phyloP scores from a whole-genome alignment of 352 stramenopile genomes.

The Globisporangium uncinulatum region DNA sequence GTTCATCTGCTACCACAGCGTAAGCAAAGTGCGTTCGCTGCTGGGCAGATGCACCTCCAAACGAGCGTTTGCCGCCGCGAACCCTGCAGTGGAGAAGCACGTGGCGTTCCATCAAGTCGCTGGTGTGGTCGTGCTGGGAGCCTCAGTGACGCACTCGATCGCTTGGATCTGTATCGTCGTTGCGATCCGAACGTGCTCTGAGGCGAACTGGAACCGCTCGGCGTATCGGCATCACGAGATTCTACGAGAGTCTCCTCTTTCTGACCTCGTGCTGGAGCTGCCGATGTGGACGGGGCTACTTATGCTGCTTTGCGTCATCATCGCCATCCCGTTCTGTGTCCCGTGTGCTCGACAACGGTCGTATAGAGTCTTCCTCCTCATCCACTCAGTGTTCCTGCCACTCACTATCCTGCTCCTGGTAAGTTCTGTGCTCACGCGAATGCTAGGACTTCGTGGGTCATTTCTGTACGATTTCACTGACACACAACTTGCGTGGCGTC shows the following conservation, averaged over 20 bases:
- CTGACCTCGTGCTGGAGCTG: conserved; percentile 10
- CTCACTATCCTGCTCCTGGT: conserved; percentile 29
- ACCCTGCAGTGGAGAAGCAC: conserved; percentile 25
- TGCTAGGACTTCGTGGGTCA: too few relatives aligned
- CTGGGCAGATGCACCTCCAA: background rate
- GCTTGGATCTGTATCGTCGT: conserved; percentile 28
- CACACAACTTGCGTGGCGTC: background rate
- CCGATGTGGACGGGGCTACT: conserved; percentile 40
- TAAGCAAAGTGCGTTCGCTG: conserved; percentile 16
- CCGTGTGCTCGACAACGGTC: conserved; percentile 12
- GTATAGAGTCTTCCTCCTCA: conserved; percentile 23
- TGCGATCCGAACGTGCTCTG: conserved; percentile 9
- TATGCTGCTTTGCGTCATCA: conserved; percentile 22
- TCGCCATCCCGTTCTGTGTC: conserved; percentile 23
- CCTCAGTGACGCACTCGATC: conserved; percentile 27
- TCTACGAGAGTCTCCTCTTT: conserved; percentile 13
- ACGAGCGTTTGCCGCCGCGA: background rate
- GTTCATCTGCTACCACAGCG: conserved; percentile 24
- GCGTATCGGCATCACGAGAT: conserved; percentile 11
- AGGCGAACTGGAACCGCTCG: conserved; percentile 18
- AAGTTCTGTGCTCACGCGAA: background rate
- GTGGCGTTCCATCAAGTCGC: conserved; percentile 33
- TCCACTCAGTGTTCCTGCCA: conserved; percentile 26
- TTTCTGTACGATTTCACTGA: conserved; percentile 1
- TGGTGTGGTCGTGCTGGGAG: conserved; percentile 18